These are phyloP conservation scores for Globisporangium barbulae DNA, from an alignment of 352 stramenopile genomes.

Conservation along the genomic window DNA sequence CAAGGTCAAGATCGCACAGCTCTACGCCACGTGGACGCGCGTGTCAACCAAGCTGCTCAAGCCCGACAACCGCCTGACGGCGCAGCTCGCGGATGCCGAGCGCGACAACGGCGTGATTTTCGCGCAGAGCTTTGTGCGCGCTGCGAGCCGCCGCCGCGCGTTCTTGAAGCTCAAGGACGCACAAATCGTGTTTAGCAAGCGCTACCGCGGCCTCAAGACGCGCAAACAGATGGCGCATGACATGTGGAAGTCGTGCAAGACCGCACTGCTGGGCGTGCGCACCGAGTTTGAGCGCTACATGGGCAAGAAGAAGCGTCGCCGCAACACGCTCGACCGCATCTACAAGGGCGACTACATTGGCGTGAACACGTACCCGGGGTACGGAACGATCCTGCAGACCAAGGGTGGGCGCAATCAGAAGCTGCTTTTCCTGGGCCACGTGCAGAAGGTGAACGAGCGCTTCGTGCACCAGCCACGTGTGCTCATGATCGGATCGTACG, in stretches of 20 bases:
- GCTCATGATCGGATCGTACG: slow-evolving; percentile 68
- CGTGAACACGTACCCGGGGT: slow-evolving; percentile 63
- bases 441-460: slow-evolving; percentile 83
- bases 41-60: slow-evolving; percentile 53
- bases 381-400: slow-evolving; percentile 58
- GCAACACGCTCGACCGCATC: slow-evolving; percentile 67
- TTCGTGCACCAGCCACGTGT: slow-evolving; percentile 77
- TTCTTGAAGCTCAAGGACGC: slow-evolving; percentile 59
- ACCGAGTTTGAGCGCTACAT: slow-evolving; percentile 84
- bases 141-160: slow-evolving; percentile 38
- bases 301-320: slow-evolving; percentile 83
- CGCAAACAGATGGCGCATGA: slow-evolving; percentile 64
- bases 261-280: slow-evolving; percentile 69
- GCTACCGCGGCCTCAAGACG: slow-evolving; percentile 69
- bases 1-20: slow-evolving; percentile 44
- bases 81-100: slow-evolving; percentile 52
- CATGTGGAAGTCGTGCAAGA: slow-evolving; percentile 70
- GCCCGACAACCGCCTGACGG: slow-evolving; percentile 39
- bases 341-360: slow-evolving; percentile 83
- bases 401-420: slow-evolving; percentile 43
- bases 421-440: slow-evolving; percentile 63
- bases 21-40: slow-evolving; percentile 64
- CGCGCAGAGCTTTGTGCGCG: slow-evolving; percentile 69
- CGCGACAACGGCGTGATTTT: slow-evolving; percentile 69
- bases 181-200: slow-evolving; percentile 76